phyloP scores from a whole-genome alignment of 352 stramenopile genomes.

The Blastocystis hominis region DNA sequence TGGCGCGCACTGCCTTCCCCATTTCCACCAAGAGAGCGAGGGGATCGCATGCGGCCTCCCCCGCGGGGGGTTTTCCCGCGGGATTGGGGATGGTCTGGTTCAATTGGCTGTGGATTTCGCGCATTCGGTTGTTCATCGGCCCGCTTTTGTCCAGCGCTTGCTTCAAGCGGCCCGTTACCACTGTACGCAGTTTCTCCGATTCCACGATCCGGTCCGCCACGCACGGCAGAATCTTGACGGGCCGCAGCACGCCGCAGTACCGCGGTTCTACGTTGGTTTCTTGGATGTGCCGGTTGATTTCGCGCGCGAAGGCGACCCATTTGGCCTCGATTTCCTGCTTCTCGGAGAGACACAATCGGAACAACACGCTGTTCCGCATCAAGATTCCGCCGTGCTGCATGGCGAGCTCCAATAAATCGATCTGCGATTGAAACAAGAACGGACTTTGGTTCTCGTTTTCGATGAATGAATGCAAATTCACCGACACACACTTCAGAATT shows the following conservation, averaged over 20 bases:
- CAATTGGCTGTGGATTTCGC: background rate
- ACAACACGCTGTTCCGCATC: background rate
- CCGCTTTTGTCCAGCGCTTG: background rate
- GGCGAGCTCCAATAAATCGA: background rate
- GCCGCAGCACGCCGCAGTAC: background rate
- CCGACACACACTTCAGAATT: background rate
- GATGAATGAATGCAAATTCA: background rate
- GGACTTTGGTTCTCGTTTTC: conserved; percentile 23
- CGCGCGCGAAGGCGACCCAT: background rate
- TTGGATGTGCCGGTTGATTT: background rate
- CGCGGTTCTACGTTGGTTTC: background rate
- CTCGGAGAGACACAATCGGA: background rate
- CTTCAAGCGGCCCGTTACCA: background rate
- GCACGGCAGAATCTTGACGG: background rate
- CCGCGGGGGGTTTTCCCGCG: background rate
- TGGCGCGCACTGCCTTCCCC: background rate
- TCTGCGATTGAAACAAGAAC: background rate
- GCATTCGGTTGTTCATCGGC: background rate
- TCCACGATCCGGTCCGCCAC: background rate
- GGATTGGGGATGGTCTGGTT: background rate
- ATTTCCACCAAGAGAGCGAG: background rate
- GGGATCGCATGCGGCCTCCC: background rate
- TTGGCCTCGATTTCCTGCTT: background rate
- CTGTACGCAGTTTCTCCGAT: background rate
- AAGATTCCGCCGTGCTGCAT: background rate